A percentile compares a stretch with the other conserved stretches of the same genome.
Evolutionary conservation across 768 basidiomycete species (phyloP).

Genomic region (Hypsizygus marmoreus): DNA sequence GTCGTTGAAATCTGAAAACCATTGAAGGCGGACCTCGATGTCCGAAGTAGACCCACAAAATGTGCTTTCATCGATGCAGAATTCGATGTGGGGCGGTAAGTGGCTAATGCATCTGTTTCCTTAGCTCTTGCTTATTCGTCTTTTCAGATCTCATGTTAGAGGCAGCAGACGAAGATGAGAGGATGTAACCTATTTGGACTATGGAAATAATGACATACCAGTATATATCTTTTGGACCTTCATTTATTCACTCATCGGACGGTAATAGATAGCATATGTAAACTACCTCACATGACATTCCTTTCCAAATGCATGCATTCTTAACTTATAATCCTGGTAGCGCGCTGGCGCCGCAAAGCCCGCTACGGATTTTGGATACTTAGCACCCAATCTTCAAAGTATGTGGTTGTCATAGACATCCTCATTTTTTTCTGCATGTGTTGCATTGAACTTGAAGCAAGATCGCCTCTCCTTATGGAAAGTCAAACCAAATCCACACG

Average conservation of each 20-base stretch:
- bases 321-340: too few relatives aligned
- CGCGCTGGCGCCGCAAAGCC: too few relatives aligned
- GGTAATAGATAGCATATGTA: slow-evolving; percentile 21
- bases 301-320: neutral
- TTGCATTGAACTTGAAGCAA: too few relatives aligned
- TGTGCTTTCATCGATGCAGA: slow-evolving; percentile 59
- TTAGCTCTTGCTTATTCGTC: slow-evolving; percentile 20
- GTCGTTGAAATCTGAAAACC: slow-evolving; percentile 8
- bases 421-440: too few relatives aligned
- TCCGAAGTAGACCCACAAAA: slow-evolving; percentile 48
- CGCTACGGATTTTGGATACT: too few relatives aligned
- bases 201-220: slow-evolving; percentile 14
- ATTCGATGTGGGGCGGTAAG: slow-evolving; percentile 75
- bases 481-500: too few relatives aligned
- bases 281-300: slow-evolving; percentile 2
- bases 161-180: slow-evolving; percentile 45
- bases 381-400: too few relatives aligned
- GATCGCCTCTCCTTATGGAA: too few relatives aligned
- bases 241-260: slow-evolving; percentile 11
- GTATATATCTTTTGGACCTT: slow-evolving; percentile 9
- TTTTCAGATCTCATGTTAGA: slow-evolving; percentile 42
- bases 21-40: slow-evolving; percentile 38
- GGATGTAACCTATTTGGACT: slow-evolving; percentile 17
- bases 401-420: too few relatives aligned
- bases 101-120: slow-evolving; percentile 3